These are phyloP conservation scores for Candida sp. DNA, from an alignment of 1,139 yeast species.

Conservation along the genomic window DNA sequence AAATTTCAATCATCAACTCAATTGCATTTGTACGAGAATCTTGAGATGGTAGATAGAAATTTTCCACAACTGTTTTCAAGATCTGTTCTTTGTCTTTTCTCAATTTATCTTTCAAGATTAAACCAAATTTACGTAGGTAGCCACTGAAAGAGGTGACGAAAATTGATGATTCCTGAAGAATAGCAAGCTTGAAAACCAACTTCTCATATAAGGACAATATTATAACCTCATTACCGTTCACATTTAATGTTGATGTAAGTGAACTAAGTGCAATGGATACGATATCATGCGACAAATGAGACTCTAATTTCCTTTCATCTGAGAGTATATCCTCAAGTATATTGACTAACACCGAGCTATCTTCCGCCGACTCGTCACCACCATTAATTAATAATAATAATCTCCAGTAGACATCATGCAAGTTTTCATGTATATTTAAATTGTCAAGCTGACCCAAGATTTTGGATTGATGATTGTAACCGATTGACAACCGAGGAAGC, in stretches of 20 bases:
- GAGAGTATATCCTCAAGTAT: conserved; percentile 11
- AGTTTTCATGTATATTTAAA: conserved; percentile 10
- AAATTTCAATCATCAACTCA: conserved; percentile 31
- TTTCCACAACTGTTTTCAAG: conserved; percentile 24
- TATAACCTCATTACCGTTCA: neutral
- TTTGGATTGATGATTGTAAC: conserved; percentile 7
- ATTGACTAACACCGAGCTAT: conserved; percentile 9
- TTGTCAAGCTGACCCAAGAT: conserved; percentile 9
- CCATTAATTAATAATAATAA: conserved; percentile 23
- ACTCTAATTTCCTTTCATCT: conserved; percentile 8
- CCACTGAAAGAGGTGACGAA: conserved; percentile 18
- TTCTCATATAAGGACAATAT: neutral
- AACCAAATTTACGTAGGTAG: conserved; percentile 8
- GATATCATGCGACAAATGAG: conserved; percentile 16
- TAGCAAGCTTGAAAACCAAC: neutral
- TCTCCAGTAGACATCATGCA: conserved; percentile 40
- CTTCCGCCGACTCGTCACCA: conserved; percentile 7
- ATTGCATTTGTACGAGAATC: conserved; percentile 46
- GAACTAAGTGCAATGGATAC: conserved; percentile 12
- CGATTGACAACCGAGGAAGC: neutral
- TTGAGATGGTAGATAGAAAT: conserved; percentile 45
- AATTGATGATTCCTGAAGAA: conserved; percentile 3
- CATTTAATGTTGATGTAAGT: conserved; percentile 7
- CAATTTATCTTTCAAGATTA: neutral
- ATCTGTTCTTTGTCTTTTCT: conserved; percentile 9